Percentiles rank a stretch among this genome's conserved stretches.
Conservation (phyloP, 306 rosid genomes). For the Oxytropis ochrocephala region DNA sequence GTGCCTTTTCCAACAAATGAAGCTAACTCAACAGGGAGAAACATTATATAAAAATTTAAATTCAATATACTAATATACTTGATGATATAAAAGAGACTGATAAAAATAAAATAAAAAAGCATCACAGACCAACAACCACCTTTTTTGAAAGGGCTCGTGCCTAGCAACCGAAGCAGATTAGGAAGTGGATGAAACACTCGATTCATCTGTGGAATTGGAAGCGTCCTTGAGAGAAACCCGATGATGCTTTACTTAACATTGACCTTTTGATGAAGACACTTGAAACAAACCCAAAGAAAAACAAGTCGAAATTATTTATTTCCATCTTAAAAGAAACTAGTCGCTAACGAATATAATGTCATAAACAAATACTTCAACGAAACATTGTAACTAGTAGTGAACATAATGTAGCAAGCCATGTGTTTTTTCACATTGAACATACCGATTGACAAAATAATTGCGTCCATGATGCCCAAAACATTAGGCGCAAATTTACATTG, state of each 20-base stretch:
- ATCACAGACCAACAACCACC: constrained; percentile 36
- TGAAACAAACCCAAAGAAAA: constrained; percentile 23
- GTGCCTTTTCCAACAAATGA: neutral
- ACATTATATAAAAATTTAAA: neutral
- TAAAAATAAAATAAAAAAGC: neutral
- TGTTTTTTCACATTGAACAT: neutral
- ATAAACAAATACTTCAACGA: neutral
- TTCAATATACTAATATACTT: neutral
- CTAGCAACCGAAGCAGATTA: constrained; percentile 68
- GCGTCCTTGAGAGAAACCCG: constrained; percentile 70
- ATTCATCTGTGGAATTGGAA: constrained; percentile 53
- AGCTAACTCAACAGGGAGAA: constrained; percentile 1
- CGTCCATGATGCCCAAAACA: constrained; percentile 71
- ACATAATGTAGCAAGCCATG: neutral
- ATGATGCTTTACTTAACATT: constrained; percentile 58
- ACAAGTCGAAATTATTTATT: neutral
- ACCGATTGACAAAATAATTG: constrained; percentile 70
- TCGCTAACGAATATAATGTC: neutral
- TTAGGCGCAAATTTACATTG: constrained; percentile 63
- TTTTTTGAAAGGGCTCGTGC: constrained; percentile 67
- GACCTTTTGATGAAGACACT: constrained; percentile 69
- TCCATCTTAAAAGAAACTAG: neutral
- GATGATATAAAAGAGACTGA: neutral
- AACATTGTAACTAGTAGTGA: neutral
- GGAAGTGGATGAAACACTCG: constrained; percentile 86